A percentile compares a stretch with the other conserved stretches of the same genome.
These are phyloP conservation scores for Friedmanniomyces simplex DNA, from an alignment of 495 filamentous ascomycete species.

Conservation along the genomic window DNA sequence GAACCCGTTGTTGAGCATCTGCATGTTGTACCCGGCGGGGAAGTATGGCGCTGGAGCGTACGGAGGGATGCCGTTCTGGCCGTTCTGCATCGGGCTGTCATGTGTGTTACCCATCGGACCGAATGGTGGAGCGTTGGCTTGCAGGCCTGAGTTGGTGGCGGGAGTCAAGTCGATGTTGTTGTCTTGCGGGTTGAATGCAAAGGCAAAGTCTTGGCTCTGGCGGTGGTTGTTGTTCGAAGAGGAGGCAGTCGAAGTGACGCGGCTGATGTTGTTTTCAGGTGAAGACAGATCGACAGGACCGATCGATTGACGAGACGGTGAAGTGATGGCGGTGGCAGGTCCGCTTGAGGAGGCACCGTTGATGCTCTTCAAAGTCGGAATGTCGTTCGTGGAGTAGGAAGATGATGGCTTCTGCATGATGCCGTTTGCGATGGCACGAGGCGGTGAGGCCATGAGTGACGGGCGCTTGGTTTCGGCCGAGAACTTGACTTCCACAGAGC, in stretches of 20 bases:
- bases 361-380: conserved; percentile 71
- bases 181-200: conserved; percentile 31
- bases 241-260: conserved; percentile 17
- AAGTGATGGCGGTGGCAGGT: conserved; percentile 31
- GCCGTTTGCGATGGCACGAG: conserved; percentile 19
- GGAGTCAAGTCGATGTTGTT: conserved; percentile 31
- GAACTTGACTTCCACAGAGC: conserved; percentile 40
- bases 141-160: conserved; percentile 57
- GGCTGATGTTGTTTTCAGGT: conserved; percentile 48
- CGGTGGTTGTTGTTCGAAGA: conserved; percentile 34
- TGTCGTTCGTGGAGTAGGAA: conserved; percentile 82
- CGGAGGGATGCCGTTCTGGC: conserved; percentile 26
- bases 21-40: conserved; percentile 42
- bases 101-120: conserved; percentile 31
- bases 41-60: conserved; percentile 34
- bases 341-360: conserved; percentile 32
- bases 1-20: conserved; percentile 50
- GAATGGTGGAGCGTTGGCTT: conserved; percentile 67
- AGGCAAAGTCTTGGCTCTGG: conserved; percentile 56
- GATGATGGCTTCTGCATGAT: conserved; percentile 55
- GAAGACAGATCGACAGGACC: conserved; percentile 47
- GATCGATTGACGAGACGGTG: conserved; percentile 45
- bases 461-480: conserved; percentile 28
- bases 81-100: conserved; percentile 6
- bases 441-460: conserved; percentile 42